Conservation (phyloP, 2,329 filamentous ascomycete species). For the Pseudogymnoascus sp. region DNA sequence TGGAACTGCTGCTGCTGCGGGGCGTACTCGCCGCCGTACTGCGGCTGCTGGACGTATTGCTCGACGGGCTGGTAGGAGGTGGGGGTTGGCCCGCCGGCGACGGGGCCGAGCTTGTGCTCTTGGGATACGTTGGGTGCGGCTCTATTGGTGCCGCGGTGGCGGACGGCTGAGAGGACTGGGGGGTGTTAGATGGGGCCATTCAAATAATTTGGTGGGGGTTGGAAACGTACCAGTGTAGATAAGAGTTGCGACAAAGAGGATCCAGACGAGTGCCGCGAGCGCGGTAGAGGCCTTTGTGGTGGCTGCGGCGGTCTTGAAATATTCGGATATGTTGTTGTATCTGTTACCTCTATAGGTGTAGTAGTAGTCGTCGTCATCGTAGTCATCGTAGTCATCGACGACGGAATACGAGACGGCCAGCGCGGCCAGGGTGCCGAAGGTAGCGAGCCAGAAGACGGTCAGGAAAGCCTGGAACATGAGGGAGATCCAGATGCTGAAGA, state of each 20-base stretch:
- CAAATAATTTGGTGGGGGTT: neutral
- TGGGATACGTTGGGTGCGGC: neutral
- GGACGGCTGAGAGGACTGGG: neutral
- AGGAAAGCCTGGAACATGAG: neutral
- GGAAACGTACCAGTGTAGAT: neutral
- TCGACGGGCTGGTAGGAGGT: neutral
- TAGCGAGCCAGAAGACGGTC: neutral
- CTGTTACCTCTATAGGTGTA: neutral
- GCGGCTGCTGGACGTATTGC: neutral
- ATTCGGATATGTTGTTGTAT: neutral
- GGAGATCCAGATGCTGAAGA: neutral
- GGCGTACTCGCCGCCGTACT: neutral
- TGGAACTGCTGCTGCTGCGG: constrained; percentile 3
- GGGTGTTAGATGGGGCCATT: neutral
- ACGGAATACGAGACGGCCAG: neutral
- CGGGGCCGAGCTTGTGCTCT: neutral
- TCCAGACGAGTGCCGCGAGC: neutral
- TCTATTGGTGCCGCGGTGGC: neutral
- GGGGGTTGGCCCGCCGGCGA: neutral
- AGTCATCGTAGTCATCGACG: neutral
- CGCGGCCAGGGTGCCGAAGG: neutral
- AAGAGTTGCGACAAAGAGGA: neutral
- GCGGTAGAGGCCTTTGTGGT: neutral
- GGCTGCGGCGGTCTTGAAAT: neutral
- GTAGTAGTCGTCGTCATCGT: neutral